phyloP scores from a whole-genome alignment of 2,329 filamentous ascomycete species.

The Ilyonectria mors-panacis region DNA sequence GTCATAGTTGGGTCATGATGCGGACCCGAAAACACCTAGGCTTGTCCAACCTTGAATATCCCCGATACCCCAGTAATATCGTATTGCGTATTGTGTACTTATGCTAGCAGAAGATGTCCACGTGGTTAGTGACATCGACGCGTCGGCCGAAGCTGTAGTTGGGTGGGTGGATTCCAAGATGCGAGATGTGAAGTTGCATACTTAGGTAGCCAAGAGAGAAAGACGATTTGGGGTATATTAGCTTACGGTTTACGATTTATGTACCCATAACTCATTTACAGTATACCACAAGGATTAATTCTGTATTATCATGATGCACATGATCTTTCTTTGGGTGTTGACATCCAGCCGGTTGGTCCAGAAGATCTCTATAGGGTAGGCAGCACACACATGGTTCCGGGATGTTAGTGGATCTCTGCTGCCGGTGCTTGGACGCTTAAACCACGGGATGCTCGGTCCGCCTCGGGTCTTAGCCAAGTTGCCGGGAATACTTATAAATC shows the following conservation, averaged over 20 bases:
- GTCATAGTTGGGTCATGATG: conserved; percentile 11
- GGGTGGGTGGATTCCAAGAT: neutral
- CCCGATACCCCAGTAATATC: neutral
- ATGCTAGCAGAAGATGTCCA: neutral
- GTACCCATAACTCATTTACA: neutral
- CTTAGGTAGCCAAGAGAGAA: neutral
- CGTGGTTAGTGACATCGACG: neutral
- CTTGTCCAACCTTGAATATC: neutral
- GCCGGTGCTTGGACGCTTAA: conserved; percentile 41
- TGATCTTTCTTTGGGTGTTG: conserved; percentile 4
- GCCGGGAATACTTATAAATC: conserved; percentile 46
- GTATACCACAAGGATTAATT: too few relatives aligned
- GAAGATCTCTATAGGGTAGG: conserved; percentile 40
- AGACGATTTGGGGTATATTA: neutral
- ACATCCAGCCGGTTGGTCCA: conserved; percentile 2
- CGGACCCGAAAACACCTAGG: too few relatives aligned
- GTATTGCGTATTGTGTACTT: neutral
- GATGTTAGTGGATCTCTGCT: conserved; percentile 36
- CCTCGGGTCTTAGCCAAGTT: conserved; percentile 35
- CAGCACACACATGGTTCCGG: conserved; percentile 7
- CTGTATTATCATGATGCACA: conserved; percentile 14
- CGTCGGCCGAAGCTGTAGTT: neutral
- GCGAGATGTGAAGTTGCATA: neutral
- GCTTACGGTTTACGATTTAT: neutral
- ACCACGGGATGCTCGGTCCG: conserved; percentile 40